Evolutionary conservation across 345 rosid genomes (phyloP), one percentile per base, ranked within the genome.

Genomic region (Brassica juncea): DNA sequence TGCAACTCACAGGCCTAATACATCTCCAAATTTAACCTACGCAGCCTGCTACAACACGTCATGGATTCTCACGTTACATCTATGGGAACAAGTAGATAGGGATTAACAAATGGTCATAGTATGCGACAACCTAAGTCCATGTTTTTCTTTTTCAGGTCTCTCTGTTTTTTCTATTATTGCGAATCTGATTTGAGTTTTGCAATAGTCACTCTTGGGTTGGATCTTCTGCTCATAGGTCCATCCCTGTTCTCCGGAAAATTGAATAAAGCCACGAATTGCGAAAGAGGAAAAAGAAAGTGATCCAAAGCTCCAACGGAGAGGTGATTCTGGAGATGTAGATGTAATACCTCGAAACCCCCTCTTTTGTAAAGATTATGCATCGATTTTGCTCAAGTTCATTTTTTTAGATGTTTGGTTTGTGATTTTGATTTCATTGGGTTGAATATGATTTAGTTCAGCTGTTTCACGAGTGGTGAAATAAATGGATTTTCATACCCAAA

Each of bases 281-380:
- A 39, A 58, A n/a, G 67, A 75, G 42, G 12, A 44, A 44, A 3
- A 82, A 67, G 32, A 71, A 77, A 54, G 57, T 62, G 81, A 77
- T 16, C 39, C 67, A 19, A 39, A 44, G 15, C 54, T 44, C 54
- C 15, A 44, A 4, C 14, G 55, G 16, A 47, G 55, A 14, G 55
- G 16, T 47, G 16, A 42, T 37, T 11, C 49, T 10, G 67, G 73
- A 3, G 61, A 62, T 64, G 71, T 58, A 68, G 81, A 81, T 72
- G 78, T 39, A 7, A 16, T 6, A 35, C 64, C 11, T 10, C 49
- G 4, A 42, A 42, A 10, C 19, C 49, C 4, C n/a, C 49, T 42
- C 14, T 42, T 42, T 42, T 42, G 49, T 42, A 3, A 39, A 8
- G 47, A 12, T 44, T 69, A 23, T 73, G 25, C 10, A 30, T 68